A percentile compares a stretch with the other conserved stretches of the same genome.
Conservation (phyloP, 768 basidiomycete species). For the Termitomyces eurrhizus region DNA sequence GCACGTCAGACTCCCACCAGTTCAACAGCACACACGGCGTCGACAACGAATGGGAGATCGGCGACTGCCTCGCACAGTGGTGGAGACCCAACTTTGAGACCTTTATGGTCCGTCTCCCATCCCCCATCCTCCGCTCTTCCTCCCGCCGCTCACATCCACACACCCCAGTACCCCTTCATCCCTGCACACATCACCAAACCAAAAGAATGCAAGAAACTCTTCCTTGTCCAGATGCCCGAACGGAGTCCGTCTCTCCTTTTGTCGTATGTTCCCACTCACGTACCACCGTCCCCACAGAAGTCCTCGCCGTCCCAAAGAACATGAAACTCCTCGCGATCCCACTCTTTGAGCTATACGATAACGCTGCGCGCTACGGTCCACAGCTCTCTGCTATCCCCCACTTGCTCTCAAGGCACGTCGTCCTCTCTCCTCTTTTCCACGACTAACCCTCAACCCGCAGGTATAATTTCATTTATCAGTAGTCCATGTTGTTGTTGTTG, state of each 20-base stretch:
- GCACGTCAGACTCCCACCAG: constrained; percentile 60
- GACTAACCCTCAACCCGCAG: constrained; percentile 24
- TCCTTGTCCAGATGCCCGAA: constrained; percentile 93
- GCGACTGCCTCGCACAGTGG: constrained; percentile 97
- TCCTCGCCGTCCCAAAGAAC: constrained; percentile 95
- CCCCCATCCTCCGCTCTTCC: background rate
- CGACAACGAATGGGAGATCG: constrained; percentile 93
- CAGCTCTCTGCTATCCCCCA: constrained; percentile 94
- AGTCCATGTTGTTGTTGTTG: background rate
- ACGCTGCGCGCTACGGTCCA: constrained; percentile 92
- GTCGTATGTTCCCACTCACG: background rate
- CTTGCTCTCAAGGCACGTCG: constrained; percentile 70
- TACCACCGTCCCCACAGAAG: constrained; percentile 50
- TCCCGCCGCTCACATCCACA: no score
- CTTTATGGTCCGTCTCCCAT: constrained; percentile 74
- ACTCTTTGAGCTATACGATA: constrained; percentile 96
- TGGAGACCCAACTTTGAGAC: constrained; percentile 99
- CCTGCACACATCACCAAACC: constrained; percentile 97
- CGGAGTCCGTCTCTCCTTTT: constrained; percentile 55
- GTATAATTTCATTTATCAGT: constrained; percentile 82
- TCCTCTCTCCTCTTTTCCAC: constrained; percentile 23
- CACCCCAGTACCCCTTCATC: constrained; percentile 79
- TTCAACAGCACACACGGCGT: constrained; percentile 74
- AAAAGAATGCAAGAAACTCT: constrained; percentile 97
- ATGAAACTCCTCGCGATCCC: constrained; percentile 99